Conservation (phyloP, 2,329 filamentous ascomycete species). For the Calonectria pseudoreteaudii region DNA sequence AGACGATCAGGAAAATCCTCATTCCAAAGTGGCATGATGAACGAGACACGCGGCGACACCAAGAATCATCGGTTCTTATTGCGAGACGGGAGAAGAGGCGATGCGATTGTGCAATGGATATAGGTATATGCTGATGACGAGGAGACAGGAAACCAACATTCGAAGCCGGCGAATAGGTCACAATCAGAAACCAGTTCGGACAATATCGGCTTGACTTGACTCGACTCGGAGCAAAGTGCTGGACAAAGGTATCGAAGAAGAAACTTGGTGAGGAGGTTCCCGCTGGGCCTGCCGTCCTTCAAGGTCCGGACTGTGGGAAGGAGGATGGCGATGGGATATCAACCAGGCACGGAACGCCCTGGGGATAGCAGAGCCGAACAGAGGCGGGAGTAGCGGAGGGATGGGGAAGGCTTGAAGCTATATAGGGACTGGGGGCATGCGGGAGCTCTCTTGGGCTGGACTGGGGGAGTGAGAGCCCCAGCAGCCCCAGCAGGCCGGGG, state of each 20-base stretch:
- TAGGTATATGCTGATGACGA: not conserved
- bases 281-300: conserved; percentile 25
- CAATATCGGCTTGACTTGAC: conserved; percentile 10
- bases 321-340: conserved; percentile 28
- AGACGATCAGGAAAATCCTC: not conserved
- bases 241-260: not conserved
- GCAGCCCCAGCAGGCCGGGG: not conserved
- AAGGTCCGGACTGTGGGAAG: conserved; percentile 27
- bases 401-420: conserved; percentile 42
- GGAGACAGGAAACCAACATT: conserved; percentile 33
- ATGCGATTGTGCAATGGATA: conserved; percentile 6
- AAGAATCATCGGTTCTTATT: not conserved
- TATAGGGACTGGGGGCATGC: conserved; percentile 42
- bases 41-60: not conserved
- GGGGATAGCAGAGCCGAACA: conserved; percentile 33
- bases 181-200: conserved; percentile 18
- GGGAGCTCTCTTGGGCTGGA: conserved; percentile 25
- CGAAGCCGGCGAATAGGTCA: conserved; percentile 27
- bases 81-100: not conserved
- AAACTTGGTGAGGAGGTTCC: conserved; percentile 16
- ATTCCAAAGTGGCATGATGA: not conserved
- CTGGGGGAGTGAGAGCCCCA: conserved; percentile 19
- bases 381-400: conserved; percentile 29
- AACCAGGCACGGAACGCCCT: conserved; percentile 42
- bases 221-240: conserved; percentile 17